Base-by-base conservation (phyloP, 331 rosid genomes). In the Arachis monticola region DNA sequence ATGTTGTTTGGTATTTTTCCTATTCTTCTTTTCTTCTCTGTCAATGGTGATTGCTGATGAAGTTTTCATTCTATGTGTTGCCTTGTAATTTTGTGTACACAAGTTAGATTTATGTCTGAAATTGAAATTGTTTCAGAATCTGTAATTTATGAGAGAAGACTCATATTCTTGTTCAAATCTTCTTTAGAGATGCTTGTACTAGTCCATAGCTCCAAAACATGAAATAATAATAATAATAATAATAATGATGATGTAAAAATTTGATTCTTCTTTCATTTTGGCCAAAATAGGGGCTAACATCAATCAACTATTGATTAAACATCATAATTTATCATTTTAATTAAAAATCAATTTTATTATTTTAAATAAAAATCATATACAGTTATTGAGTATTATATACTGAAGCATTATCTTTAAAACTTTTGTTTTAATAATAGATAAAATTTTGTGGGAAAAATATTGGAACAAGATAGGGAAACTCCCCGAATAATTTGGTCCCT, bases 401-500 rank as follows among this genome's bases (percentile, higher is more conserved):
- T 17, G 22, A 17, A 17, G 22, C 22, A 17, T 17, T 17, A 17
- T 17, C 22, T 17, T 17, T 17, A 17, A 17, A 17, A 17, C 22
- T 17, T 17, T 10, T 40, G 50, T 48, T 51, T 9, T 9, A 12
- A 45, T 5, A 3, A 42, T 56, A 5, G 52, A 5, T 13, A 10
- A 46, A 9, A 4, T 8, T 57, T 8, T 17, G 1, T 8, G 50
- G 7, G 6, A 32, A 59, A 6, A 35, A 56, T 14, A 10, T 50
- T 10, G 63, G 42, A 70, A 17, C 66, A 62, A 70, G 61, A 62
- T 42, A 14, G 31, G 60, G 46, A 13, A 10, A 31, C n/a, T 47
- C 31, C n/a, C 38, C 55, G 46, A 72, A 61, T 44, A 55, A 72
- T 56, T 72, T 72, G 82, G 78, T 72, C 44, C 17, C 73, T 57